phyloP scores from a whole-genome alignment of 257 asterid species.

The Nicotiana otophora region DNA sequence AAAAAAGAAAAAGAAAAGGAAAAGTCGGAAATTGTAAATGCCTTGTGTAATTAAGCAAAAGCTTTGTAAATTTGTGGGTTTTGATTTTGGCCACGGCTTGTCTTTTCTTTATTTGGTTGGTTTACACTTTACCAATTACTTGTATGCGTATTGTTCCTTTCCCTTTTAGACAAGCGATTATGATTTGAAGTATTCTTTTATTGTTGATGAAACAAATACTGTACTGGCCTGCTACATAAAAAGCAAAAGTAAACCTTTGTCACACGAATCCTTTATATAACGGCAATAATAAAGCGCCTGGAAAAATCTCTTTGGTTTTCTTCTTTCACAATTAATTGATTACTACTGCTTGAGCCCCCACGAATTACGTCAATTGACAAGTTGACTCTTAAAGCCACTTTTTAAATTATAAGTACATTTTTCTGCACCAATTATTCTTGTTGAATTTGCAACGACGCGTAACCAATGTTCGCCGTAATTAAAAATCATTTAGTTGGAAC shows the following conservation, averaged over 20 bases:
- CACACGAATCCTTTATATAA: slow-evolving; percentile 5
- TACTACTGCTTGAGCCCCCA: neutral
- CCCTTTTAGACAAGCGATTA: neutral
- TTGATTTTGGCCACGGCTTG: neutral
- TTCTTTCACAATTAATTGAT: neutral
- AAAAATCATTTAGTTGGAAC: neutral
- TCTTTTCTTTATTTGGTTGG: neutral
- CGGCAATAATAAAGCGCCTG: neutral
- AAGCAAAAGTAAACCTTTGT: neutral
- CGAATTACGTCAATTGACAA: neutral
- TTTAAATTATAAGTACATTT: neutral
- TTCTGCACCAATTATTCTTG: neutral
- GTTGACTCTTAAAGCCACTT: neutral
- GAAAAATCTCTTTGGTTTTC: neutral
- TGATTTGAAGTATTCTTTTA: neutral
- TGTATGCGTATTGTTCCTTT: neutral
- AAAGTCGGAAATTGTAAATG: slow-evolving; percentile 11
- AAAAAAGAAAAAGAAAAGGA: neutral
- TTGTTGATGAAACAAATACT: neutral
- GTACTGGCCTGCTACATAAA: neutral
- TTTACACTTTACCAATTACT: neutral
- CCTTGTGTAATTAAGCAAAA: neutral
- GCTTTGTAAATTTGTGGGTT: slow-evolving; percentile 17
- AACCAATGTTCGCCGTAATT: neutral
- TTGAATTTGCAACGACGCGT: neutral